Base-by-base conservation (phyloP, 345 rosid species). In the Bruguiera gymnorhiza region DNA sequence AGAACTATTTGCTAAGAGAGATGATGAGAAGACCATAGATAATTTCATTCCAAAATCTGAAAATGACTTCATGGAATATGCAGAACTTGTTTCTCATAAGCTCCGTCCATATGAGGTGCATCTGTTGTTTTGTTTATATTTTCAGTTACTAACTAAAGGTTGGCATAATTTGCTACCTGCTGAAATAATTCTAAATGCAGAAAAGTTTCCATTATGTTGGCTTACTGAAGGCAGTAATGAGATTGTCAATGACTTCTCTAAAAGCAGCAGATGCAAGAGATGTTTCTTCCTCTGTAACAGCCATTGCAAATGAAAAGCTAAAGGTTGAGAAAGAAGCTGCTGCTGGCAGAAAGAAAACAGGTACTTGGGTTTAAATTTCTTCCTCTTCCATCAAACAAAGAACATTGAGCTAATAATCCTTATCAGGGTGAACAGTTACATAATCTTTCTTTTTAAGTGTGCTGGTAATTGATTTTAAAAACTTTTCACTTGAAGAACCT, bases 191-290 rank as follows among this genome's bases (percentile, higher is more conserved):
- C n/a, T 59, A 26, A 58, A 32, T 82, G 83, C 96, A 92, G 99
- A 92, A 92, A 88, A 91, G 92, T 68, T 94, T 36, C 76, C 96
- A 89, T 76, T 94, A 88, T 72, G 82, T 82, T 23, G 80, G 81
- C 29, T 73, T 91, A 52, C 93, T 94, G 29, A 91, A 91, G 87
- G 74, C 93, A 19, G 88, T 91, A n/a, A 91, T 91, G 88, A 89
- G 97, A 85, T 77, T 84, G 52, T 89, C 97, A 15, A 73, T 87
- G 88, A 79, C 86, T n/a, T 36, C 80, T 70, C 63, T 92, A 80
- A 94, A 87, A 84, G 93, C 92, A 7, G 93, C 99, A 13, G 97
- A 92, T 79, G 96, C 87, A 55, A 89, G 86, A 82, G 99, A 92
- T 1, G 85, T 94, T 74, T 87, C 96, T 2, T 86, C 97, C 59